Evolutionary conservation across 345 rosid genomes (phyloP).

Genomic region (Sisymbrium irio): DNA sequence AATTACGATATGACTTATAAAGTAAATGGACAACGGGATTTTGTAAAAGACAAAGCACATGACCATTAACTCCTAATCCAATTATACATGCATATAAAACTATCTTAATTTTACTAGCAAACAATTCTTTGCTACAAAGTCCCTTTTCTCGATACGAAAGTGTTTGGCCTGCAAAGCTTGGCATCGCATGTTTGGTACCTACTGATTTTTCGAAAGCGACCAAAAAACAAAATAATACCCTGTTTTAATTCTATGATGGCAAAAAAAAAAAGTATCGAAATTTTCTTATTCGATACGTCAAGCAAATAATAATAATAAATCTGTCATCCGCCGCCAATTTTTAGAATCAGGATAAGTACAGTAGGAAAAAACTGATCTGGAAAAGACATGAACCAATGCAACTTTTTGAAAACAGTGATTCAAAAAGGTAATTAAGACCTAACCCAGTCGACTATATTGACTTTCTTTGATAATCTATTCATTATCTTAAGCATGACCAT

Average conservation of each 20-base stretch:
- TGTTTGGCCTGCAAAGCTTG: slow-evolving; percentile 21
- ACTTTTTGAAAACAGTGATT: neutral
- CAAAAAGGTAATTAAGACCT: slow-evolving; percentile 2
- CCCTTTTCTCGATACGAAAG: slow-evolving; percentile 15
- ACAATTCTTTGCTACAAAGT: slow-evolving; percentile 26
- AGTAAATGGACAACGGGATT: neutral
- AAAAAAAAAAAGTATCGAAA: neutral
- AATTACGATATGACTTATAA: neutral
- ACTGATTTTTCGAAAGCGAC: slow-evolving; percentile 21
- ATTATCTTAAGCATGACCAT: neutral
- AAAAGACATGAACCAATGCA: neutral
- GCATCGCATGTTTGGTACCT: slow-evolving; percentile 29
- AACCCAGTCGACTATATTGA: slow-evolving; percentile 12
- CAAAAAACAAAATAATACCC: neutral
- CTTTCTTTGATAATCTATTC: neutral
- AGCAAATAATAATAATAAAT: neutral
- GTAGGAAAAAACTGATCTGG: neutral
- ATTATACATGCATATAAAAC: neutral
- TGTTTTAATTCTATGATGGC: neutral
- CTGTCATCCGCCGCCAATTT: slow-evolving; percentile 19
- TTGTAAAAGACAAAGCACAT: slow-evolving; percentile 12
- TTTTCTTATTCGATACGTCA: neutral
- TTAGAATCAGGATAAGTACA: slow-evolving; percentile 28
- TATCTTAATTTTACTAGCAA: slow-evolving; percentile 6
- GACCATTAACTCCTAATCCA: slow-evolving; percentile 6